Evolutionary conservation across 805 yeast species (phyloP).

Genomic region (Hanseniaspora guilliermondii): DNA sequence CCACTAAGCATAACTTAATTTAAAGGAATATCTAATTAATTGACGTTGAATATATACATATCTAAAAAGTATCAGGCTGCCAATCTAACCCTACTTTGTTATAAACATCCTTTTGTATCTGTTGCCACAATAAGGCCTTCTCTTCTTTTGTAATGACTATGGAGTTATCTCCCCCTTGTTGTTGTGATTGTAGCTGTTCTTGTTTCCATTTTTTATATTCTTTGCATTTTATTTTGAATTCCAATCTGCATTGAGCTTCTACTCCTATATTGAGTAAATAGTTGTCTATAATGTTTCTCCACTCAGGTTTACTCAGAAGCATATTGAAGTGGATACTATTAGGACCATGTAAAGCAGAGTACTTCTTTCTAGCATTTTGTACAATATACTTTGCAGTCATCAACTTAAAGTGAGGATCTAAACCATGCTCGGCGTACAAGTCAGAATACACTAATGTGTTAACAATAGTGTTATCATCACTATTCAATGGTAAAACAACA

Average conservation of each 20-base stretch:
- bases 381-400: slow-evolving; percentile 56
- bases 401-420: slow-evolving; percentile 40
- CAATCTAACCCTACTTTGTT: slow-evolving; percentile 48
- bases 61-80: slow-evolving; percentile 33
- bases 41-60: background rate
- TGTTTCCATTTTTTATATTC: slow-evolving; percentile 35
- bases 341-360: slow-evolving; percentile 20
- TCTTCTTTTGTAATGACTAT: slow-evolving; percentile 39
- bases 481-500: slow-evolving; percentile 40
- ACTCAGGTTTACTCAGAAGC: slow-evolving; percentile 43
- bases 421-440: slow-evolving; percentile 51
- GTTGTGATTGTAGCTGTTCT: slow-evolving; percentile 22
- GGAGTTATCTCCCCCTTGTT: slow-evolving; percentile 15
- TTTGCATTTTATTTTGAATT: slow-evolving; percentile 43
- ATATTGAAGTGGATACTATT: slow-evolving; percentile 30
- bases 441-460: slow-evolving; percentile 44
- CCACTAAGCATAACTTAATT: too few relatives aligned
- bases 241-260: slow-evolving; percentile 58
- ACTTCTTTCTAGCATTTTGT: slow-evolving; percentile 36
- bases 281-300: slow-evolving; percentile 66
- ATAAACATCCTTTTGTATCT: slow-evolving; percentile 49
- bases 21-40: background rate
- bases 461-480: slow-evolving; percentile 38
- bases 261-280: slow-evolving; percentile 52
- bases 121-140: slow-evolving; percentile 49